Percentiles rank a stretch among this genome's conserved stretches.
Conservation (phyloP, 768 basidiomycete genomes). For the Boletus sensibilis region DNA sequence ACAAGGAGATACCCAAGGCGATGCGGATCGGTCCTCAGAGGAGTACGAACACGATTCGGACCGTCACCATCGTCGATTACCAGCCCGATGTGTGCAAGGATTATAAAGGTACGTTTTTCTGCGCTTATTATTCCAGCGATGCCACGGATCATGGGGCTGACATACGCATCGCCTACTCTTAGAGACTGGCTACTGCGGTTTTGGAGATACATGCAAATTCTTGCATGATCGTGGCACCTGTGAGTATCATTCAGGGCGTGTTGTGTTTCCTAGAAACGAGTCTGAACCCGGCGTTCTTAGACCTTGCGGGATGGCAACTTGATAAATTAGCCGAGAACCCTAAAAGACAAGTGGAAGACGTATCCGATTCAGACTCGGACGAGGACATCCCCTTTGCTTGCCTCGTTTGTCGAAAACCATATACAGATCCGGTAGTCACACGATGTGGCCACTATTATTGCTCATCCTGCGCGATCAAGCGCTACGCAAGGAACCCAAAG, state of each 20-base stretch:
- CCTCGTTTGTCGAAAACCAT: constrained; percentile 91
- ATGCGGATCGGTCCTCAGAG: constrained; percentile 84
- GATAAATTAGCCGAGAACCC: constrained; percentile 86
- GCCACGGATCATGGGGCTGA: constrained; percentile 20
- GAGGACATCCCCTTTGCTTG: constrained; percentile 99
- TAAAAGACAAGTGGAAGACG: constrained; percentile 54
- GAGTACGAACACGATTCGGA: constrained; percentile 78
- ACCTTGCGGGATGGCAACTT: constrained; percentile 98
- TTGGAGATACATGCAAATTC: constrained; percentile 99
- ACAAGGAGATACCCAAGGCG: constrained; percentile 79
- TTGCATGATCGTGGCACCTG: constrained; percentile 96
- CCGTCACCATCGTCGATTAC: constrained; percentile 94
- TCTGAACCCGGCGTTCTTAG: constrained; percentile 38
- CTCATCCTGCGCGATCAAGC: constrained; percentile 91
- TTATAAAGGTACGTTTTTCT: constrained; percentile 79
- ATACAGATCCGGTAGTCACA: constrained; percentile 93
- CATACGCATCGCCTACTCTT: neutral
- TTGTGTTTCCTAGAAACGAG: constrained; percentile 1
- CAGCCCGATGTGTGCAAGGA: constrained; percentile 99
- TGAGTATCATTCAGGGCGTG: constrained; percentile 40
- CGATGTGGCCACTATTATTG: constrained; percentile 98
- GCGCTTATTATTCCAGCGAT: neutral
- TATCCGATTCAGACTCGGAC: constrained; percentile 66
- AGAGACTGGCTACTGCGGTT: constrained; percentile 99
- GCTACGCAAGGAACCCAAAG: constrained; percentile 91